Percentiles rank a stretch among this genome's conserved stretches.
Evolutionary conservation across 768 basidiomycete species (phyloP).

Genomic region (Albatrellus ellisii): DNA sequence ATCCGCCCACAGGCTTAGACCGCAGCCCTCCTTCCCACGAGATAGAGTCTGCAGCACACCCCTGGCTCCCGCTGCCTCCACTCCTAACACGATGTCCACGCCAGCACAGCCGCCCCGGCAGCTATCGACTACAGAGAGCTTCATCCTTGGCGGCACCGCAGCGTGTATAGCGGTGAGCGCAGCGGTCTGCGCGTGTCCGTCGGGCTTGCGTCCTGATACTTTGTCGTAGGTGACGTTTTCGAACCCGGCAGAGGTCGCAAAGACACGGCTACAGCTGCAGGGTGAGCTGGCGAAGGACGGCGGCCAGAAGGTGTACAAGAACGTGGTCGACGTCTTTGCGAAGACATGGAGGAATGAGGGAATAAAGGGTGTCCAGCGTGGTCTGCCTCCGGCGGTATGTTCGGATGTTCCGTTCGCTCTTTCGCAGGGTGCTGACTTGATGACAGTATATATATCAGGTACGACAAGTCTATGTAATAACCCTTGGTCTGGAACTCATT

Average conservation of each 20-base stretch:
- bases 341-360: conserved; percentile 92
- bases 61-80: too few relatives aligned
- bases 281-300: conserved; percentile 81
- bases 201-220: conserved; percentile 4
- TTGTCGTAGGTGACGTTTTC: conserved; percentile 81
- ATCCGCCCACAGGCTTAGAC: too few relatives aligned
- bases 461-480: conserved; percentile 17
- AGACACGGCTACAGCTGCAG: conserved; percentile 92
- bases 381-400: conserved; percentile 78
- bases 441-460: conserved; percentile 85
- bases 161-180: conserved; percentile 74
- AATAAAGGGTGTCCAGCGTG: conserved; percentile 83
- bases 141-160: conserved; percentile 82
- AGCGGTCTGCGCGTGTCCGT: background rate
- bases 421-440: conserved; percentile 6
- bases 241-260: conserved; percentile 76
- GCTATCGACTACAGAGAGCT: conserved; percentile 66
- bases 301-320: conserved; percentile 69
- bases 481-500: background rate
- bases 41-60: too few relatives aligned
- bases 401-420: background rate
- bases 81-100: too few relatives aligned
- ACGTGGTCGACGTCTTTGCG: conserved; percentile 71
- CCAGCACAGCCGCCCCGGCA: conserved; percentile 17
- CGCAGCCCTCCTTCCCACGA: too few relatives aligned